A percentile compares a stretch with the other conserved stretches of the same genome.
phyloP scores from a whole-genome alignment of 768 basidiomycete genomes.

The Suillus weaverae region DNA sequence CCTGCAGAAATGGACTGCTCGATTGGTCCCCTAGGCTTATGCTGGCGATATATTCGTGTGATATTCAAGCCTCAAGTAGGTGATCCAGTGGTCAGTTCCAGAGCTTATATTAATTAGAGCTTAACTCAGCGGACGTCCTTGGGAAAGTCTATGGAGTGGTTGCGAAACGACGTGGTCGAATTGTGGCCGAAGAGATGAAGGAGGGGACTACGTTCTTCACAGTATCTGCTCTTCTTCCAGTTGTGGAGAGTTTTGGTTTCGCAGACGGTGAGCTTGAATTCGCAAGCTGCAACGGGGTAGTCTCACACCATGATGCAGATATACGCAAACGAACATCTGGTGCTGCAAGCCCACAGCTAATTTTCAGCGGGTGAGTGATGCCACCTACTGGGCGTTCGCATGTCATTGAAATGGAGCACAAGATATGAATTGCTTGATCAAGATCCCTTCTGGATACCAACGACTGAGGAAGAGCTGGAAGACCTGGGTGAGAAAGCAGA shows the following conservation, averaged over 20 bases:
- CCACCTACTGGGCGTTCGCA: not conserved
- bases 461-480: conserved; percentile 94
- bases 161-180: conserved; percentile 84
- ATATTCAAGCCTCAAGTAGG: conserved; percentile 96
- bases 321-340: conserved; percentile 96
- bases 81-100: conserved; percentile 15
- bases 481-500: conserved; percentile 97
- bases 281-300: not conserved
- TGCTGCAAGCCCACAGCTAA: conserved; percentile 94
- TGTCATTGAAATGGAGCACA: conserved; percentile 18
- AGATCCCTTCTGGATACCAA: conserved; percentile 98
- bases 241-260: conserved; percentile 97
- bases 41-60: conserved; percentile 98
- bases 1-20: conserved; percentile 83
- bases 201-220: conserved; percentile 96
- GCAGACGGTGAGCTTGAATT: conserved; percentile 70
- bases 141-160: conserved; percentile 98
- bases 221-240: conserved; percentile 86
- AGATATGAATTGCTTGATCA: conserved; percentile 92
- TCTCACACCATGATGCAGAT: conserved; percentile 48
- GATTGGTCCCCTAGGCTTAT: conserved; percentile 98
- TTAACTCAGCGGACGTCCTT: conserved; percentile 79
- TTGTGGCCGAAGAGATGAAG: conserved; percentile 98
- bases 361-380: conserved; percentile 83
- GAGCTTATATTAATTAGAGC: conserved; percentile 13